A percentile compares a stretch with the other conserved stretches of the same genome.
phyloP scores from a whole-genome alignment of 176 grass and related monocot genomes.

The Hordeum marinum region DNA sequence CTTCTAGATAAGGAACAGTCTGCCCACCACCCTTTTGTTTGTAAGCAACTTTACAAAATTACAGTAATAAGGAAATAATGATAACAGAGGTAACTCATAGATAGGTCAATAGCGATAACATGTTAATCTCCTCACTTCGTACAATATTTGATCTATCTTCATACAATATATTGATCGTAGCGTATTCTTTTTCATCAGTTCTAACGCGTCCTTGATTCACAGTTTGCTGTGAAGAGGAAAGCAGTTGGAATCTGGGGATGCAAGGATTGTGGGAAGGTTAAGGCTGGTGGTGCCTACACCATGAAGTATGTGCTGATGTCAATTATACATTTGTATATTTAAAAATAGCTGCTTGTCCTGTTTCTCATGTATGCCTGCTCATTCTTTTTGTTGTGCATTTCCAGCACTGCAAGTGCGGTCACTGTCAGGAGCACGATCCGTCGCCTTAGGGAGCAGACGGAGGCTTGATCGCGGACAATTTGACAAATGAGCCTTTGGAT shows the following conservation, averaged over 20 bases:
- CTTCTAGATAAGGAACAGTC: neutral
- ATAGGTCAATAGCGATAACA: neutral
- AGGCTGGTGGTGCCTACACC: conserved; percentile 77
- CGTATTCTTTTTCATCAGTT: too few species aligned
- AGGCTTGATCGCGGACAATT: conserved; percentile 30
- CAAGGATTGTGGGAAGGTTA: conserved; percentile 85
- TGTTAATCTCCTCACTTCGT: too few species aligned
- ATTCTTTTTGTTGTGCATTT: conserved; percentile 8
- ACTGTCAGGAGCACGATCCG: conserved; percentile 77
- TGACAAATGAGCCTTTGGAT: neutral
- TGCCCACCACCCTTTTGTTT: neutral
- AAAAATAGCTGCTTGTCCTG: neutral
- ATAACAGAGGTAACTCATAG: neutral
- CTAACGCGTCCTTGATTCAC: neutral
- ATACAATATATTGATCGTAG: too few species aligned
- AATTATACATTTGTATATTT: neutral
- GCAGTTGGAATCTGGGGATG: conserved; percentile 84
- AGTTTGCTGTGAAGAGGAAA: conserved; percentile 91
- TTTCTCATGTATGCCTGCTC: neutral
- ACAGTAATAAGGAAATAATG: neutral
- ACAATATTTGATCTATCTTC: too few species aligned
- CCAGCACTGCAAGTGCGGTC: conserved; percentile 72
- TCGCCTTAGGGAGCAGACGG: conserved; percentile 80
- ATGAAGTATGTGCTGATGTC: conserved; percentile 52
- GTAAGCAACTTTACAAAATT: neutral